Evolutionary conservation across 805 yeast species (phyloP).

Genomic region (Ogataea glucozyma): DNA sequence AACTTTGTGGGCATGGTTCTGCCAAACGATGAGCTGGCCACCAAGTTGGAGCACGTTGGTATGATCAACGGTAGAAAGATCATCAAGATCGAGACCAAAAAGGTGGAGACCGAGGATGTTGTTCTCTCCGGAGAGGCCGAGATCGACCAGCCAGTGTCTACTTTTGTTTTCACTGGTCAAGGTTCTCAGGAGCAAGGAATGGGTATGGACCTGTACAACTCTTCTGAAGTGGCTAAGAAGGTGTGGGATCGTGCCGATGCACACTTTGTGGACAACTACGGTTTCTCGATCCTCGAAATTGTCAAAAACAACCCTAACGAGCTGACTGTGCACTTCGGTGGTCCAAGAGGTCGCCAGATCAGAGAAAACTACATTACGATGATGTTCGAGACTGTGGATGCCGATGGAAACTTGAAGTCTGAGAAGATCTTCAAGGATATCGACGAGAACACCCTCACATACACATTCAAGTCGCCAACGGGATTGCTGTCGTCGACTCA

Average conservation of each 20-base stretch:
- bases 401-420: conserved; percentile 77
- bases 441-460: conserved; percentile 75
- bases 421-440: conserved; percentile 96
- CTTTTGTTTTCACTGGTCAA: conserved; percentile 98
- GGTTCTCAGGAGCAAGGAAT: conserved; percentile 99
- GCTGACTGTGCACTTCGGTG: conserved; percentile 95
- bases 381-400: conserved; percentile 95
- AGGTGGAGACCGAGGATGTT: conserved; percentile 71
- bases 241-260: conserved; percentile 98
- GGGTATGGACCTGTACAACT: conserved; percentile 98
- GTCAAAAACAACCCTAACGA: conserved; percentile 95
- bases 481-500: conserved; percentile 98
- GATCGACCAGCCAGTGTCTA: conserved; percentile 95
- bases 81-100: conserved; percentile 85
- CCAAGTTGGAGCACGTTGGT: conserved; percentile 92
- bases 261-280: conserved; percentile 91
- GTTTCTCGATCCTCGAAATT: conserved; percentile 94
- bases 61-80: conserved; percentile 99
- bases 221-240: conserved; percentile 86
- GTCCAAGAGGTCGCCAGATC: conserved; percentile 93
- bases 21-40: conserved; percentile 87
- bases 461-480: conserved; percentile 87
- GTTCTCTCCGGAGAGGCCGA: conserved; percentile 96
- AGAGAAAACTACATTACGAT: conserved; percentile 92
- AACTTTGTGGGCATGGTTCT: conserved; percentile 95